Evolutionary conservation across 805 yeast genomes (phyloP), one percentile per base, ranked within the genome.

Genomic region (Dipodascus geniculatus): DNA sequence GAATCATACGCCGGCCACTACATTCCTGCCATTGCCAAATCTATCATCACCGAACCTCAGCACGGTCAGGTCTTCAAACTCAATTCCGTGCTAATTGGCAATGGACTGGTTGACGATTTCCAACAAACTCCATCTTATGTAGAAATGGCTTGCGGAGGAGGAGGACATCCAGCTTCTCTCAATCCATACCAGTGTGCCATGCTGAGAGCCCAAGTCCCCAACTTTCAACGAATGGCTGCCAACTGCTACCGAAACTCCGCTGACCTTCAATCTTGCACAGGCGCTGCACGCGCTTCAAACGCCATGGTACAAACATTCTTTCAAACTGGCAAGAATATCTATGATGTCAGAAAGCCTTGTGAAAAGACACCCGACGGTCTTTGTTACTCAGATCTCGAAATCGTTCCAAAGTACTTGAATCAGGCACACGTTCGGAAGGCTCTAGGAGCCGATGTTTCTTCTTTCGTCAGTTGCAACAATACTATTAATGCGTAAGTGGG

Each of bases 1-100:
- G 97, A 89, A 69, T 86, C 95, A 17, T 89, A 90, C 65, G 97
- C 91, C 23, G 97, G 97, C 52, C 96, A 88, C 69, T 90, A 91
- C 72, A 84, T 91, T 60, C 99, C 99, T 17, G 87, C 79, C n/a
- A 86, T 80, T 61, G 84, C 83, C 49, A 72, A 74, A 50, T 82
- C 79, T 62, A 78, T 81, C 55, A 56, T 72, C 69, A 71, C 59
- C 59, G 79, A 64, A 61, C 49, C 49, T 47, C 6, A 20, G 6
- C 4, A 38, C 14, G 19, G 44, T 17, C 71, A 80, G 54, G 70
- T 76, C 20, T 71, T 83, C 70, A 77, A 85, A 62, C 75, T 87
- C 62, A 74, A 83, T 3, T 86, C 96, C 2, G 83, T 88, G 11
- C 67, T 89, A 71, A 87, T 89, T 64, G 96, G 96, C 64, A 89